Conservation (phyloP, 805 yeast genomes). For the Candida ovalis region DNA sequence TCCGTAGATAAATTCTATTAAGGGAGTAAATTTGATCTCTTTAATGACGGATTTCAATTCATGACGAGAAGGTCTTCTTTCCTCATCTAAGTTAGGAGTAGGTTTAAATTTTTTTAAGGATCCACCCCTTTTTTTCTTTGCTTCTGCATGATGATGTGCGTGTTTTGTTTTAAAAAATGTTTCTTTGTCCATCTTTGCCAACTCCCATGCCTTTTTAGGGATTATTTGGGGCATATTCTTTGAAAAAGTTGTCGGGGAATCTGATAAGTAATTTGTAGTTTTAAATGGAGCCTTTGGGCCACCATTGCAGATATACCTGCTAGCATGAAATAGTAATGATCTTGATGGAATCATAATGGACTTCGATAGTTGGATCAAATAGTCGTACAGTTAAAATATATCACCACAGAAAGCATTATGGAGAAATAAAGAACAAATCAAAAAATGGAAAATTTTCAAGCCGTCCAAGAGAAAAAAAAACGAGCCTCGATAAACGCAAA, state of each 20-base stretch:
- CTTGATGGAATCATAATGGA: not conserved
- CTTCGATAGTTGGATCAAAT: no score
- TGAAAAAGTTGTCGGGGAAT: constrained; percentile 7
- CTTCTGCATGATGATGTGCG: constrained; percentile 62
- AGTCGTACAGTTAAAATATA: no score
- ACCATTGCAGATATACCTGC: not conserved
- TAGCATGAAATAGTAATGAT: not conserved
- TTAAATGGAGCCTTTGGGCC: constrained; percentile 30
- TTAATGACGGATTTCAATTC: constrained; percentile 13
- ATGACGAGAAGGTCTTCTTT: constrained; percentile 3
- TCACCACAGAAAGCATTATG: no score
- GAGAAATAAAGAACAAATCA: no score
- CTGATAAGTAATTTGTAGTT: constrained; percentile 3
- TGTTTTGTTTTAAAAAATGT: constrained; percentile 57
- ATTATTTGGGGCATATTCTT: constrained; percentile 39
- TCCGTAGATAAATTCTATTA: constrained; percentile 72
- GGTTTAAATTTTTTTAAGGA: constrained; percentile 11
- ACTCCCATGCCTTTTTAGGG: constrained; percentile 61
- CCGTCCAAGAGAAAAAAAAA: not conserved
- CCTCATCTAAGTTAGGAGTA: constrained; percentile 2
- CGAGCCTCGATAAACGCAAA: not conserved
- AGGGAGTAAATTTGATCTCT: constrained; percentile 35
- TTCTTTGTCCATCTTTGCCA: constrained; percentile 56
- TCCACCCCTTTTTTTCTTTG: constrained; percentile 29
- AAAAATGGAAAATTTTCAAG: not conserved